These are phyloP conservation scores for Ophiostoma pallidulum DNA, from an alignment of 2,329 filamentous ascomycete species.

Conservation along the genomic window DNA sequence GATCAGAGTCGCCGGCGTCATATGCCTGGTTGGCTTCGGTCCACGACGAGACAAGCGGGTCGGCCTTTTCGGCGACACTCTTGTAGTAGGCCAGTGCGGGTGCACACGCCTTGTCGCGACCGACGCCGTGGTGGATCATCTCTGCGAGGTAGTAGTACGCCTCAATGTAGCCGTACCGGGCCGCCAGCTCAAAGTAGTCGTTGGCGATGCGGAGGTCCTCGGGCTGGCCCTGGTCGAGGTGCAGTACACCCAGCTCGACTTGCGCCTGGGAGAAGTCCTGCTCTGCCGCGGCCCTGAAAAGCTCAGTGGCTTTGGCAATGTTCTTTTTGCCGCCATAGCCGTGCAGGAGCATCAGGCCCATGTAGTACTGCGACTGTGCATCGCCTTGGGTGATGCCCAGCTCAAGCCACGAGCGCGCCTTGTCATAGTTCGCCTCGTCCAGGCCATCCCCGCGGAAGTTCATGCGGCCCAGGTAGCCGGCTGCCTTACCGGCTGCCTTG, in stretches of 20 bases:
- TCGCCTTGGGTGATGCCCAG: constrained; percentile 68
- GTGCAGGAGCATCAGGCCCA: constrained; percentile 75
- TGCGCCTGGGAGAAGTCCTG: constrained; percentile 74
- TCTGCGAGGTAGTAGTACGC: constrained; percentile 89
- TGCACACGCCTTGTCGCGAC: constrained; percentile 67
- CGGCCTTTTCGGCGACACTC: constrained; percentile 62
- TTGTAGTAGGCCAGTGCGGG: constrained; percentile 78
- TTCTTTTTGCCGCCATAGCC: constrained; percentile 61
- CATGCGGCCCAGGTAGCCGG: constrained; percentile 82
- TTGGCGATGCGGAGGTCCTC: constrained; percentile 68
- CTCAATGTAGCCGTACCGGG: constrained; percentile 74
- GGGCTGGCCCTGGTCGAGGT: constrained; percentile 68
- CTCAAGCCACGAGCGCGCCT: constrained; percentile 74
- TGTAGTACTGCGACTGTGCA: constrained; percentile 71
- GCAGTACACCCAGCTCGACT: constrained; percentile 72
- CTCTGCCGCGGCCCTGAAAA: constrained; percentile 70
- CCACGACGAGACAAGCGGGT: constrained; percentile 68
- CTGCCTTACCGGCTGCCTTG: constrained; percentile 71
- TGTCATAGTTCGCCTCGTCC: constrained; percentile 61
- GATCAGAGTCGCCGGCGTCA: constrained; percentile 66
- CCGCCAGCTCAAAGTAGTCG: constrained; percentile 80
- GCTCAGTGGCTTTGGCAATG: constrained; percentile 59
- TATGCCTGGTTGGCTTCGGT: constrained; percentile 75
- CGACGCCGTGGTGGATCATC: constrained; percentile 70
- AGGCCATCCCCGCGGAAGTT: constrained; percentile 81